phyloP scores from a whole-genome alignment of 2,329 filamentous ascomycete genomes.

The Nakataea oryzae region DNA sequence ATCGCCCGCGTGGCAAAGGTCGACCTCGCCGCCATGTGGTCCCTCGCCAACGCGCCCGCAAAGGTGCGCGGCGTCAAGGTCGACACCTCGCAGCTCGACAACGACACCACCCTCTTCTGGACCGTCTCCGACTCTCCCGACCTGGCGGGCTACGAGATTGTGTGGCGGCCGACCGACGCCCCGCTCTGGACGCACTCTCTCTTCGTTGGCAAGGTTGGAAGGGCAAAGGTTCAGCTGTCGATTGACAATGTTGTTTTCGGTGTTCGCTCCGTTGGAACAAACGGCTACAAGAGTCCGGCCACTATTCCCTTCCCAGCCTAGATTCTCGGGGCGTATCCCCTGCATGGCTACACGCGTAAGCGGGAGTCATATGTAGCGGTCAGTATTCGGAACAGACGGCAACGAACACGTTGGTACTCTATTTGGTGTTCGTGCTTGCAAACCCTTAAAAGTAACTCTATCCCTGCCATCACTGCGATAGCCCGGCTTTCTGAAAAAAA shows the following conservation, averaged over 20 bases:
- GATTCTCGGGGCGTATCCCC: neutral
- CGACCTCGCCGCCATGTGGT: constrained; percentile 44
- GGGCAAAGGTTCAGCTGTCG: constrained; percentile 33
- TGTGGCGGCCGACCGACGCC: constrained; percentile 40
- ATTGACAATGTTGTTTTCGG: constrained; percentile 51
- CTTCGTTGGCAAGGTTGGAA: constrained; percentile 34
- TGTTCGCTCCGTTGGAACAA: constrained; percentile 35
- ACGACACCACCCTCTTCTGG: constrained; percentile 41
- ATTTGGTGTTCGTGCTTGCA: too few relatives aligned
- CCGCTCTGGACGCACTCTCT: constrained; percentile 38
- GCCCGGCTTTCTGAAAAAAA: too few relatives aligned
- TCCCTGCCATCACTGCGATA: too few relatives aligned
- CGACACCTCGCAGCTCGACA: constrained; percentile 21
- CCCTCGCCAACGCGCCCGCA: constrained; percentile 38
- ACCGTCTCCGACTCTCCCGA: constrained; percentile 13
- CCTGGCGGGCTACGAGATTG: constrained; percentile 34
- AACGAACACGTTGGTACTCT: too few relatives aligned
- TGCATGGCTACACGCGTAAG: too few relatives aligned
- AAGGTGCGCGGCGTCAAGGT: constrained; percentile 34
- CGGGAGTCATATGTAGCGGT: too few relatives aligned
- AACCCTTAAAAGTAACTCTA: too few relatives aligned
- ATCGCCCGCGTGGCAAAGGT: constrained; percentile 42
- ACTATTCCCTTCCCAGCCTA: constrained; percentile 4
- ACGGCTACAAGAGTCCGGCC: constrained; percentile 33
- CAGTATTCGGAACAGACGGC: too few relatives aligned